Percentiles rank a stretch among this genome's conserved stretches.
phyloP scores from a whole-genome alignment of 192 early-diverging fungal genomes.

The Podila epicladia region DNA sequence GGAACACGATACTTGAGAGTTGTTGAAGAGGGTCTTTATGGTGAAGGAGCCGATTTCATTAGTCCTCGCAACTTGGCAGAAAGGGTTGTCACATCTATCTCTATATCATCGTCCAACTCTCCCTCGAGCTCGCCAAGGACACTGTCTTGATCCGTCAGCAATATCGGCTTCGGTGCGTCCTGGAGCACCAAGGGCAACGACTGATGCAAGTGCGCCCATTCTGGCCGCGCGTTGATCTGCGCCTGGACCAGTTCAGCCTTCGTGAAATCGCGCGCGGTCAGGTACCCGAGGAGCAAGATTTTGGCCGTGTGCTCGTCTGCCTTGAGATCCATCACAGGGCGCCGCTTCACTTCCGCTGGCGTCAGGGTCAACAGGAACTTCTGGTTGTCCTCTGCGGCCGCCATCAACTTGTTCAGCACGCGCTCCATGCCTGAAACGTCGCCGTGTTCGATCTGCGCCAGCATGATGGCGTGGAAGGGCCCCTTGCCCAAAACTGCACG shows the following conservation, averaged over 20 bases:
- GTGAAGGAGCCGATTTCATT: constrained; percentile 9
- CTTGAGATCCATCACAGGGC: constrained; percentile 6
- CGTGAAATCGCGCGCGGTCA: constrained; percentile 7
- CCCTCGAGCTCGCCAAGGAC: constrained; percentile 5
- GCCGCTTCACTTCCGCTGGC: not conserved
- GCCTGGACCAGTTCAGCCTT: constrained; percentile 28
- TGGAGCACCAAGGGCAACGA: not conserved
- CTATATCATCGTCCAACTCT: constrained; percentile 39
- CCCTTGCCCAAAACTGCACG: constrained; percentile 34
- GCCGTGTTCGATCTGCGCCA: constrained; percentile 26
- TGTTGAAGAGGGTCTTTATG: not conserved
- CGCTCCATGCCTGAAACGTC: constrained; percentile 37
- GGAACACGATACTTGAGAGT: not conserved
- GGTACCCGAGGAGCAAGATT: constrained; percentile 44
- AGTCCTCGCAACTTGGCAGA: constrained; percentile 36
- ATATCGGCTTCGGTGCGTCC: not conserved
- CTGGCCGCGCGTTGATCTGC: constrained; percentile 20
- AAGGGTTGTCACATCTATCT: constrained; percentile 44
- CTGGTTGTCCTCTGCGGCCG: not conserved
- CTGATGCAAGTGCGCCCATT: constrained; percentile 15
- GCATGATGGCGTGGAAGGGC: constrained; percentile 40
- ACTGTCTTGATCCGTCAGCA: not conserved
- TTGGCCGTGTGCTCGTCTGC: constrained; percentile 48
- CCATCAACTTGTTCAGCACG: constrained; percentile 43
- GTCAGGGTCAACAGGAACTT: not conserved